Conservation (phyloP, 352 stramenopile species). For the Achlya hypogyna region DNA sequence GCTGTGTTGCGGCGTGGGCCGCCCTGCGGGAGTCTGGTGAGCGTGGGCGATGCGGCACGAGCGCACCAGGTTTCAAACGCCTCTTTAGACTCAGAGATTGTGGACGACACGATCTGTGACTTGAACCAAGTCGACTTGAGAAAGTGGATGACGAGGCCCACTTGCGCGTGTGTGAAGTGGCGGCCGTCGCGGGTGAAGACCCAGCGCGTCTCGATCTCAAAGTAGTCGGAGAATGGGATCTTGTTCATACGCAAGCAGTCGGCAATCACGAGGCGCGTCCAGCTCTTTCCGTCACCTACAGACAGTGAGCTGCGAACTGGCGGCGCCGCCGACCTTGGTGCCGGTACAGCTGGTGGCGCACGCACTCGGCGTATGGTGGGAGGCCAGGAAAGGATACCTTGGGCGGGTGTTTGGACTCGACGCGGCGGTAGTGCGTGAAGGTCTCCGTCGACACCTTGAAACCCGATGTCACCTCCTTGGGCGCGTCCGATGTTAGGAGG, state of each 20-base stretch:
- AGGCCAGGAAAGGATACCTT: constrained; percentile 53
- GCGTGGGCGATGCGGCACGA: neutral
- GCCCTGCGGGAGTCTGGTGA: no score
- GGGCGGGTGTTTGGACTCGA: constrained; percentile 47
- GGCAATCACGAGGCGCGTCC: constrained; percentile 44
- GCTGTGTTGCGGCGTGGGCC: neutral
- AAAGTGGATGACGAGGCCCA: constrained; percentile 63
- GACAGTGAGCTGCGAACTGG: neutral
- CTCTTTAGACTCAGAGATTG: constrained; percentile 59
- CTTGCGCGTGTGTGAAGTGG: constrained; percentile 65
- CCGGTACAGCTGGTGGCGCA: constrained; percentile 40
- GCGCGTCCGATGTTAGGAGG: constrained; percentile 18
- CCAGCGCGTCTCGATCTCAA: constrained; percentile 74
- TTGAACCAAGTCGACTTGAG: constrained; percentile 79
- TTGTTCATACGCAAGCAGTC: constrained; percentile 58
- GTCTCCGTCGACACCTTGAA: constrained; percentile 44
- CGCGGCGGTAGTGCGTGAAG: constrained; percentile 36
- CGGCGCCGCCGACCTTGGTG: constrained; percentile 8
- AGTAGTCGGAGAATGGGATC: constrained; percentile 76
- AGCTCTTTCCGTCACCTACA: constrained; percentile 21
- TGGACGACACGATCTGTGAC: constrained; percentile 72
- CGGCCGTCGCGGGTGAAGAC: constrained; percentile 65
- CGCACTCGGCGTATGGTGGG: constrained; percentile 40
- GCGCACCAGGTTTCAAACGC: constrained; percentile 42
- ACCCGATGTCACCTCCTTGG: constrained; percentile 25